Evolutionary conservation across 2,329 filamentous ascomycete species (phyloP).

Genomic region (Calonectria naviculata): DNA sequence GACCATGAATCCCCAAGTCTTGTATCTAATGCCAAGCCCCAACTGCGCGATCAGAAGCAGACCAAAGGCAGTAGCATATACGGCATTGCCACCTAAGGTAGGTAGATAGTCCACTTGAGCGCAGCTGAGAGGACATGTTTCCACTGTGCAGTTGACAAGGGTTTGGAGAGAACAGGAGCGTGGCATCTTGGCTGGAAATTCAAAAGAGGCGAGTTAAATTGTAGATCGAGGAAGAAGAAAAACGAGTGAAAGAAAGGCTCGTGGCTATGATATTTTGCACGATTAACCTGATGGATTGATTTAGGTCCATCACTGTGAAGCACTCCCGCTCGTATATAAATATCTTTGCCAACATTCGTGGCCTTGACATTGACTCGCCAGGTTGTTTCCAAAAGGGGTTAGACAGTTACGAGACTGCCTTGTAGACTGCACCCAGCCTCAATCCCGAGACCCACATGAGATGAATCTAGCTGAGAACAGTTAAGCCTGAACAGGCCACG

Average conservation of each 20-base stretch:
- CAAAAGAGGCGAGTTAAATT: not conserved
- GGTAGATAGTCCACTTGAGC: slow-evolving; percentile 54
- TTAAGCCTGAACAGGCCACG: not conserved
- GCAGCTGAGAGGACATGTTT: slow-evolving; percentile 49
- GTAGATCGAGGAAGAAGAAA: not conserved
- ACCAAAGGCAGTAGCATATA: slow-evolving; percentile 51
- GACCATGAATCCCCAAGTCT: slow-evolving; percentile 50
- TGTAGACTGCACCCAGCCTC: not conserved
- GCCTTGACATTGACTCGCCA: not conserved
- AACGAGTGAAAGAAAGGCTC: not conserved
- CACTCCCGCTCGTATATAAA: not conserved
- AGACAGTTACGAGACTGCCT: not conserved
- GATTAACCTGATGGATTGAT: not conserved
- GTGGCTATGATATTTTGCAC: not conserved
- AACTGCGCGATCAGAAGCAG: slow-evolving; percentile 55
- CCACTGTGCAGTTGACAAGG: slow-evolving; percentile 51
- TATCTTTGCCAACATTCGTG: not conserved
- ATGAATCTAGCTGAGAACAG: not conserved
- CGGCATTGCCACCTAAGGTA: slow-evolving; percentile 31
- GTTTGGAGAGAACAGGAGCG: not conserved
- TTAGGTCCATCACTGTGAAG: not conserved
- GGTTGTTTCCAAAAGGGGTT: not conserved
- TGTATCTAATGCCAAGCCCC: slow-evolving; percentile 48
- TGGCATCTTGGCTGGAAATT: not conserved
- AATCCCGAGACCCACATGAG: not conserved